Evolutionary conservation across 2,329 filamentous ascomycete species (phyloP), one percentile per base, ranked within the genome.

Genomic region (Camillea tinctor): DNA sequence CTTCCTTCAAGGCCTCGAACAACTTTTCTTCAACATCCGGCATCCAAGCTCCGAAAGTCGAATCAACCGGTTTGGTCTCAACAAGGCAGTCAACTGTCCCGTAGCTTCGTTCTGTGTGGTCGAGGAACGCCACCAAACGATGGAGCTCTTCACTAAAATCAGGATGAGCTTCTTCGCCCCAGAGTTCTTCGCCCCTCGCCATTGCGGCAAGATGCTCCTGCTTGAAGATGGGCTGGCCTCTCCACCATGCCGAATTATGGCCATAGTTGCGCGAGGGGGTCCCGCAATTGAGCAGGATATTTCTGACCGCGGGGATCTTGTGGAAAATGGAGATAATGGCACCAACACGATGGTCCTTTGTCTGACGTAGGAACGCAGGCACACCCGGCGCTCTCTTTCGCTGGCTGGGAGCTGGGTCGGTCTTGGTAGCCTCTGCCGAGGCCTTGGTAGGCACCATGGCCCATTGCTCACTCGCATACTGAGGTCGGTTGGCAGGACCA

Each of bases 51-150:
- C 65, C 62, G 50, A 60, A 64, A 54, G 53, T 68, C n/a, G 71
- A 62, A 22, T 67, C 71, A 21, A 77, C 72, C 13, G 74, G 72
- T 30, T 75, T 64, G 13, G 69, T 71, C 49, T 78, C 73, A 4
- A 75, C 70, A 5, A 88, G 71, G 4, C 76, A 73, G 58, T 84
- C 82, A 21, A 79, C 80, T 0, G 81, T 83, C 15, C 83, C 86
- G 64, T 87, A 88, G 50, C 80, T 82, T 50, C 87, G 79, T 23
- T 88, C 82, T 0, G 85, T 86, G 9, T 73, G 75, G 59, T 88
- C 86, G 2, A 89, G 77, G 62, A 89, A 88, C 9, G 85, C 86
- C 76, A 89, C 81, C 4, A 89, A 71, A 15, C 86, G 83, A 64
- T 88, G 86, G 1, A 88, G 64, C 69, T 88, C 86, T 22, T 85